Conservation (phyloP, 352 stramenopile species). For the Peronosclerospora sorghi region DNA sequence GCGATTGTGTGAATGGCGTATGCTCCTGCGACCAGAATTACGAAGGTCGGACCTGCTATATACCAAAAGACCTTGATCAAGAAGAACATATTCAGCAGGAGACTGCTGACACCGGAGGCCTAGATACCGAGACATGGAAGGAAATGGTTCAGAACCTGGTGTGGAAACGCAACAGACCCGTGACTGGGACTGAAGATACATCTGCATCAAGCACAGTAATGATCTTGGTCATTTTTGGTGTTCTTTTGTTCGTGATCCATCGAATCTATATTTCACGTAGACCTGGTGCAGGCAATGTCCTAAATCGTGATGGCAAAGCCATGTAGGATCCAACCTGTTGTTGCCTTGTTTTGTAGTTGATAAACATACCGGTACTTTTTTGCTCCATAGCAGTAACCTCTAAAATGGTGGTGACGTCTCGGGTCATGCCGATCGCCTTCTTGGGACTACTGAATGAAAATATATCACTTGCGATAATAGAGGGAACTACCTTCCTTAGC, state of each 20-base stretch:
- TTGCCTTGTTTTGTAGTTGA: conserved; percentile 8
- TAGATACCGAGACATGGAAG: conserved; percentile 45
- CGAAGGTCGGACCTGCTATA: conserved; percentile 74
- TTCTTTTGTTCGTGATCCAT: conserved; percentile 32
- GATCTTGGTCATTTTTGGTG: conserved; percentile 28
- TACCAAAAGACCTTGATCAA: conserved; percentile 29
- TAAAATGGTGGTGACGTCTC: conserved; percentile 26
- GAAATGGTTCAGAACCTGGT: conserved; percentile 40
- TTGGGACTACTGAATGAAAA: conserved; percentile 73
- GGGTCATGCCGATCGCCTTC: conserved; percentile 53
- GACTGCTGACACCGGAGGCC: conserved; percentile 16
- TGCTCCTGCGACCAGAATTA: conserved; percentile 66
- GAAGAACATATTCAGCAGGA: conserved; percentile 19
- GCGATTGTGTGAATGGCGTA: conserved; percentile 71
- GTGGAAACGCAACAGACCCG: conserved; percentile 35
- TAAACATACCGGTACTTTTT: conserved; percentile 6
- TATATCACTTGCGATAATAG: conserved; percentile 51
- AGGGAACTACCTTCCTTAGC: conserved; percentile 43
- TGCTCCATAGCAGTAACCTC: conserved; percentile 2
- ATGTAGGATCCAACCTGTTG: conserved; percentile 14
- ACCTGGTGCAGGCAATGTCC: conserved; percentile 2
- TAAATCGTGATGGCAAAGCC: conserved; percentile 21
- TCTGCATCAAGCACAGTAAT: conserved; percentile 32
- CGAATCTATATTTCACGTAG: conserved; percentile 19
- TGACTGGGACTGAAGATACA: conserved; percentile 14